Base-by-base conservation (phyloP, 2,329 filamentous ascomycete genomes). In the Epichloe gansuensis region DNA sequence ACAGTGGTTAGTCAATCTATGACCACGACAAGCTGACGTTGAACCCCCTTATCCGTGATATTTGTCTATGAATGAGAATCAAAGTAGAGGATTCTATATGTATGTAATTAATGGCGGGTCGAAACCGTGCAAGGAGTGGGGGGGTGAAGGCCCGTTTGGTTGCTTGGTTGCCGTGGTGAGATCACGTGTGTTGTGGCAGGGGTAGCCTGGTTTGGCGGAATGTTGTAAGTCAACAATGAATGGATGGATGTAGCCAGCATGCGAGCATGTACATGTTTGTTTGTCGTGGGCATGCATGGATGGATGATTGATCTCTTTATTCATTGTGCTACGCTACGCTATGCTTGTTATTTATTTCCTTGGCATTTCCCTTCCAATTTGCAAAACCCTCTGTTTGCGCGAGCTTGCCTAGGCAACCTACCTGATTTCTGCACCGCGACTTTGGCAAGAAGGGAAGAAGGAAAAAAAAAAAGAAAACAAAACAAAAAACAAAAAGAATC, bases 91-190 rank as follows among this genome's bases (percentile, higher is more conserved):
- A 11, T 31, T 9, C 31, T 4, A 9, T 11, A 21, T 21, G 17
- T 21, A 21, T 21, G 17, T 21, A 31, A 31, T 12, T 5, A 39
- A 38, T 11, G 3, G 47, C 2, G 37, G 9, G 21, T 25, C 9
- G n/a, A 7, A 39, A 39, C 13, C 13, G 13, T 15, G 37, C 37
- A 38, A 44, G 21, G 21, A 21, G 17, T 21, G 7, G n/a, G 12
- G 23, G 21, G 13, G 38, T 28, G 41, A 34, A 34, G 6, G 5
- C 34, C 23, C 43, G 43, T 31, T 45, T 45, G 31, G 11, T 42
- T 43, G 8, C 46, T 9, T 23, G 54, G 63, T 66, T 66, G 63
- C 63, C 51, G 59, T 65, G 63, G 63, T 65, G 63, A 65, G 62
- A 57, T 64, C 62, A 65, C 63, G 62, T 64, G 63, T 17, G 63